Percentiles rank a stretch among this genome's conserved stretches.
phyloP scores from a whole-genome alignment of 768 basidiomycete species.

The Mycena metata region DNA sequence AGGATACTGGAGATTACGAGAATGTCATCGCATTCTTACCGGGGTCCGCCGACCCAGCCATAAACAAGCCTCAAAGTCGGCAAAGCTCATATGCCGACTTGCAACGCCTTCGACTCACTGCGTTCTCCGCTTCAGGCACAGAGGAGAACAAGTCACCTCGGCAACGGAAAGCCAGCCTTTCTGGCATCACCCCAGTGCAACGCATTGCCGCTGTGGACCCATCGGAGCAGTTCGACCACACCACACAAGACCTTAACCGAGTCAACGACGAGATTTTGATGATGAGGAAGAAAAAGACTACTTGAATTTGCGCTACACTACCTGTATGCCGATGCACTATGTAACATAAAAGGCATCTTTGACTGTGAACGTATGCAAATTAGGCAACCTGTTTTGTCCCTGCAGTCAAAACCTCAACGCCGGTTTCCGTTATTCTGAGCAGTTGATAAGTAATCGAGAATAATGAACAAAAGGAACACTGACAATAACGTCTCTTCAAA shows the following conservation, averaged over 20 bases:
- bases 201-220: conserved; percentile 73
- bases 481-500: conserved; percentile 98
- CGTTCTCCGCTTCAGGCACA: conserved; percentile 35
- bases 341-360: background rate
- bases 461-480: conserved; percentile 48
- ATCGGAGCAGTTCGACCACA: conserved; percentile 70
- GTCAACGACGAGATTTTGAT: conserved; percentile 70
- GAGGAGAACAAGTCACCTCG: conserved; percentile 17
- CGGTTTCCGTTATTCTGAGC: conserved; percentile 88
- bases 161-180: conserved; percentile 71
- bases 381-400: conserved; percentile 41
- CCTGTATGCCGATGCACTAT: background rate
- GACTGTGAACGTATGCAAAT: conserved; percentile 7
- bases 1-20: conserved; percentile 93
- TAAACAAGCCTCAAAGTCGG: conserved; percentile 67
- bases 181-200: conserved; percentile 72
- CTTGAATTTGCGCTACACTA: conserved; percentile 20
- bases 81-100: conserved; percentile 87
- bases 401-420: conserved; percentile 89
- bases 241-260: conserved; percentile 65
- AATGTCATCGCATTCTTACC: conserved; percentile 81
- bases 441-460: conserved; percentile 20
- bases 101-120: conserved; percentile 68
- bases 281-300: conserved; percentile 45
- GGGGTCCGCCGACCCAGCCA: conserved; percentile 59